phyloP scores from a whole-genome alignment of 768 basidiomycete genomes.

The Hygrocybe coccinea region DNA sequence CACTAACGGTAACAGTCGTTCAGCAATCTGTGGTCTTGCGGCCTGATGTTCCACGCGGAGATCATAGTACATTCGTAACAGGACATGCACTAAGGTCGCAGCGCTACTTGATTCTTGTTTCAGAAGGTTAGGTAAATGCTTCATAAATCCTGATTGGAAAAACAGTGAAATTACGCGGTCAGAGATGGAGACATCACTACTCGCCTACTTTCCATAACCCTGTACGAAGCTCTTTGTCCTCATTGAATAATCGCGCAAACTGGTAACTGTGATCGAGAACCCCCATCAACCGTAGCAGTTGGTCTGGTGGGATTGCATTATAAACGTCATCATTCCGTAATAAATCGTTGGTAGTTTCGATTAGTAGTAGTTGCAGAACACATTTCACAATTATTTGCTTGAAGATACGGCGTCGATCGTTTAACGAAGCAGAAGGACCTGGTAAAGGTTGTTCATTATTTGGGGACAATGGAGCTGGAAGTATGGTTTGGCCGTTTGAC shows the following conservation, averaged over 20 bases:
- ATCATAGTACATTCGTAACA: slow-evolving; percentile 93
- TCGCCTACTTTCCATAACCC: slow-evolving; percentile 99
- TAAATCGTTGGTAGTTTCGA: slow-evolving; percentile 95
- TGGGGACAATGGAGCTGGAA: slow-evolving; percentile 87
- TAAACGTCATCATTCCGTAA: slow-evolving; percentile 91
- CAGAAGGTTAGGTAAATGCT: slow-evolving; percentile 92
- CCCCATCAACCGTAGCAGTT: slow-evolving; percentile 89
- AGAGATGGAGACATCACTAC: slow-evolving; percentile 30
- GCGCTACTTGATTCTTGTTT: slow-evolving; percentile 99
- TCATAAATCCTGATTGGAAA: slow-evolving; percentile 83
- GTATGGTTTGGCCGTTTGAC: slow-evolving; percentile 56
- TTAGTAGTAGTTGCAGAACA: slow-evolving; percentile 90
- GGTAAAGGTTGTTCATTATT: slow-evolving; percentile 49
- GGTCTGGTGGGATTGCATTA: slow-evolving; percentile 87
- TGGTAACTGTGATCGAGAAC: slow-evolving; percentile 96
- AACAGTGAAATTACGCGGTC: background rate
- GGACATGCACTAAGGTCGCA: slow-evolving; percentile 85
- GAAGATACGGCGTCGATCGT: slow-evolving; percentile 81
- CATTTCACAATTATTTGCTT: slow-evolving; percentile 99
- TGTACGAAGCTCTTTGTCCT: slow-evolving; percentile 94
- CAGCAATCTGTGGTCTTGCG: slow-evolving; percentile 73
- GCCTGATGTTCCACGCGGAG: slow-evolving; percentile 82
- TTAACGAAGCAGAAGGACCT: slow-evolving; percentile 50
- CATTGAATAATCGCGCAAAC: slow-evolving; percentile 96
- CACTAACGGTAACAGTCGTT: slow-evolving; percentile 64